phyloP scores from a whole-genome alignment of 768 basidiomycete genomes.

The Cyathus striatus region DNA sequence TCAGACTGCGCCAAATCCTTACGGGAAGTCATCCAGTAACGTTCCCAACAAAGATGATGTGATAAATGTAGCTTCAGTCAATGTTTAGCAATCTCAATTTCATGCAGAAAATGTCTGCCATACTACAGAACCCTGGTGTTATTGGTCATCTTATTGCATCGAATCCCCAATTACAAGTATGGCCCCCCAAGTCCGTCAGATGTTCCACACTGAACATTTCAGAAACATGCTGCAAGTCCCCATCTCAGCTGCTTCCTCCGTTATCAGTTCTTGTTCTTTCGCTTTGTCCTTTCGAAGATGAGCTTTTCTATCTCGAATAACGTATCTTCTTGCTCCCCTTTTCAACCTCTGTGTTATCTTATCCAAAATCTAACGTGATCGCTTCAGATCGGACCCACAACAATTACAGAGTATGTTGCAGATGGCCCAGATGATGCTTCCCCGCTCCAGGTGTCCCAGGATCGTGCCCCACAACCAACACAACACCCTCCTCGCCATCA shows the following conservation, averaged over 20 bases:
- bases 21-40: too few species aligned
- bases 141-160: slow-evolving; percentile 81
- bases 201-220: slow-evolving; percentile 74
- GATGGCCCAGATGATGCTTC: slow-evolving; percentile 53
- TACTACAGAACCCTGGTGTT: slow-evolving; percentile 87
- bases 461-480: slow-evolving; percentile 18
- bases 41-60: too few species aligned
- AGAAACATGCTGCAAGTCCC: slow-evolving; percentile 65
- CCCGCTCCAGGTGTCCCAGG: slow-evolving; percentile 60
- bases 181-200: slow-evolving; percentile 75
- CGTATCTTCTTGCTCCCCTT: too few species aligned
- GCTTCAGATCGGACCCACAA: slow-evolving; percentile 67
- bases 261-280: too few species aligned
- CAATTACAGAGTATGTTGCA: slow-evolving; percentile 69
- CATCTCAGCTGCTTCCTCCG: not conserved
- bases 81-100: slow-evolving; percentile 88
- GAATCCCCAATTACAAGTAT: slow-evolving; percentile 76
- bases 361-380: too few species aligned
- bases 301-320: not conserved
- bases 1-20: too few species aligned
- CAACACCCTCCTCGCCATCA: slow-evolving; percentile 16
- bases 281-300: too few species aligned
- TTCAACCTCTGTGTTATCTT: too few species aligned
- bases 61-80: slow-evolving; percentile 75
- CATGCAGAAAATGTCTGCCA: slow-evolving; percentile 77